Base-by-base conservation (phyloP, 139 green algal species). In the Zygnema cylindricum region DNA sequence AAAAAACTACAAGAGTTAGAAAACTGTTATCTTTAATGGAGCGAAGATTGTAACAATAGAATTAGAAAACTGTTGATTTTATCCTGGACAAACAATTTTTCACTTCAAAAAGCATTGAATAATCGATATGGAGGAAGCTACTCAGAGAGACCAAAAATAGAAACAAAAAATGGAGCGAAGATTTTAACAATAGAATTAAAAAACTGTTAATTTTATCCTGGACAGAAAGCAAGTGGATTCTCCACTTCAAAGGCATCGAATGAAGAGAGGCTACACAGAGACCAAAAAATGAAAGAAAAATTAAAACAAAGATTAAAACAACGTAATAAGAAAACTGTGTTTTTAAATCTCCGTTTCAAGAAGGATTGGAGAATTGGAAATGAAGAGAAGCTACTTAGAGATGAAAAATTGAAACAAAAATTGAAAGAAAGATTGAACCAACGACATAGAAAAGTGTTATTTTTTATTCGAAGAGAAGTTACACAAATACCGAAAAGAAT, bases 1-100 rank as follows among this genome's bases (percentile, higher is more conserved):
- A 2, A 86, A 86, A 43, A 81, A 40, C 3, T 86, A 86, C 81
- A 40, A 86, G 81, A 81, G 3, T 86, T 30, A 85, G 16, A 42
- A 85, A 39, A 22, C 77, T 23, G 57, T 2, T 11, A 7, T 41
- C 81, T 71, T 21, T 7, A 23, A 23, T 7, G 41, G 21, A 25
- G 38, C 36, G 21, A 36, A 55, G 3, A 22, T 38, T 7, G 7
- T 77, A 23, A 2, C 41, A 2, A n/a, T 85, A 23, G 3, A 16
- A 81, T 7, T 77, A 54, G 77, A 22, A 49, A 21, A 54, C 16
- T 77, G 21, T 36, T 69, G 32, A 3, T 23, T 25, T 38, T 23
- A 2, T 85, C 57, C 3, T 85, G 79, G 54, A 81, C 77, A 11
- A 11, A 85, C 11, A 7, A 23, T 54, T 39, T 55, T 38, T 25